phyloP scores from a whole-genome alignment of 805 yeast species.

The Candida krabiensis region DNA sequence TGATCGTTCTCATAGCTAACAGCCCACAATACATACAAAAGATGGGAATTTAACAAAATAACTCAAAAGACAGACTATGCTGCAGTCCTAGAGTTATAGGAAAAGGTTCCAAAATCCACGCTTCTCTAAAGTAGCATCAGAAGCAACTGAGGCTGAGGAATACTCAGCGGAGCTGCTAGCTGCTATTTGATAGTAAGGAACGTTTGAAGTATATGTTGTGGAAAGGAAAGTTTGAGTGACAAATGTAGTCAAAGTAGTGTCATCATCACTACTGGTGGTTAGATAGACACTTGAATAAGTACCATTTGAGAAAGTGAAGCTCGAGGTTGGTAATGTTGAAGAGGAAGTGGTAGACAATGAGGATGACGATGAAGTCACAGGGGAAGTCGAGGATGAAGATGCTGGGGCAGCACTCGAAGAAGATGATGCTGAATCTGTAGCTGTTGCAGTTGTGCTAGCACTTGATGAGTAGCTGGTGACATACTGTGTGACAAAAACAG shows the following conservation, averaged over 20 bases:
- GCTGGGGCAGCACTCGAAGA: conserved; percentile 3
- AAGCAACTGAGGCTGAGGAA: conserved; percentile 13
- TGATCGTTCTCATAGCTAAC: too few species aligned
- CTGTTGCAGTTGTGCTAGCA: conserved; percentile 7
- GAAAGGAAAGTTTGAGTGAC: conserved; percentile 5
- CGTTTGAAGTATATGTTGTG: conserved; percentile 8
- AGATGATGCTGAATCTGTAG: conserved; percentile 9
- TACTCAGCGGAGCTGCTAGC: conserved; percentile 9
- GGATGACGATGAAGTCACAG: neutral
- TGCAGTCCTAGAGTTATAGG: too few species aligned
- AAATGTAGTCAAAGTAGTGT: neutral
- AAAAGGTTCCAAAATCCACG: conserved; percentile 23
- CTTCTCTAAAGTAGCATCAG: conserved; percentile 12
- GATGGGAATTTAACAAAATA: too few species aligned
- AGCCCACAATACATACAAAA: too few species aligned
- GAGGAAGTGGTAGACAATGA: neutral
- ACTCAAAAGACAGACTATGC: too few species aligned
- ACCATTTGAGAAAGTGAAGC: too few species aligned
- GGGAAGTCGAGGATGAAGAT: neutral
- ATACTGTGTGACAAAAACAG: conserved; percentile 17
- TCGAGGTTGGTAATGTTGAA: too few species aligned
- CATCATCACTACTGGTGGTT: neutral
- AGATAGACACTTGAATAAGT: too few species aligned
- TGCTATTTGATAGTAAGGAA: conserved; percentile 13
- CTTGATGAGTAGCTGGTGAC: conserved; percentile 15